These are phyloP conservation scores for Luvunga scandens DNA, from an alignment of 345 rosid species.

Conservation along the genomic window DNA sequence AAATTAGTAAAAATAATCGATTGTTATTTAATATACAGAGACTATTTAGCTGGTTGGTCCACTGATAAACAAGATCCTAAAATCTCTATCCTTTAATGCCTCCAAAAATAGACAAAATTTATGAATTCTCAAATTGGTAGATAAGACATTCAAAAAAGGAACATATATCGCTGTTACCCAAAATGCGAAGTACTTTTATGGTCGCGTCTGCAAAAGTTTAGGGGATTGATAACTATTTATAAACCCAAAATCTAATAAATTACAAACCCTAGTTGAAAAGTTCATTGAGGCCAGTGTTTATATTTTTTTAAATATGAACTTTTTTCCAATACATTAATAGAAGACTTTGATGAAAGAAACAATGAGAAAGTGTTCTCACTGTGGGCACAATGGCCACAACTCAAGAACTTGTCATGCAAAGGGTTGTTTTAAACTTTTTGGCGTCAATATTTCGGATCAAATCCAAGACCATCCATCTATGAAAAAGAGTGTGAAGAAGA, in stretches of 20 bases:
- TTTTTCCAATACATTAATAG: not conserved
- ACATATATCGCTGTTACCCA: not conserved
- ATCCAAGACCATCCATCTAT: slow-evolving; percentile 12
- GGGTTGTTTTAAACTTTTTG: slow-evolving; percentile 49
- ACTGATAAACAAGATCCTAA: not conserved
- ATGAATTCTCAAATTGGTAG: not conserved
- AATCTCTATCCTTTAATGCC: not conserved
- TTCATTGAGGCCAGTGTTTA: not conserved
- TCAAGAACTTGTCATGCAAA: slow-evolving; percentile 43
- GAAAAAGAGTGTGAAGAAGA: slow-evolving; percentile 39
- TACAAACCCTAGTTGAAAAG: not conserved
- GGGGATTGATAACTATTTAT: not conserved
- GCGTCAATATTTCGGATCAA: slow-evolving; percentile 41
- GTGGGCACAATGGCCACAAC: slow-evolving; percentile 51
- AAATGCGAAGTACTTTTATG: not conserved
- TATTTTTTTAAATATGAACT: not conserved
- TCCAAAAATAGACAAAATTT: not conserved
- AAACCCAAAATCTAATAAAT: not conserved
- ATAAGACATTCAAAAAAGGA: not conserved
- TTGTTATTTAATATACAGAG: not conserved
- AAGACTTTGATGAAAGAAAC: slow-evolving; percentile 28
- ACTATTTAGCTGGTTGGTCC: not conserved
- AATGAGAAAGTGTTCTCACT: slow-evolving; percentile 42
- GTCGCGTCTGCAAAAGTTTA: not conserved
- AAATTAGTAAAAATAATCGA: not conserved